Evolutionary conservation across 2,329 filamentous ascomycete genomes (phyloP).

Genomic region (Dothideomycetes sp.): DNA sequence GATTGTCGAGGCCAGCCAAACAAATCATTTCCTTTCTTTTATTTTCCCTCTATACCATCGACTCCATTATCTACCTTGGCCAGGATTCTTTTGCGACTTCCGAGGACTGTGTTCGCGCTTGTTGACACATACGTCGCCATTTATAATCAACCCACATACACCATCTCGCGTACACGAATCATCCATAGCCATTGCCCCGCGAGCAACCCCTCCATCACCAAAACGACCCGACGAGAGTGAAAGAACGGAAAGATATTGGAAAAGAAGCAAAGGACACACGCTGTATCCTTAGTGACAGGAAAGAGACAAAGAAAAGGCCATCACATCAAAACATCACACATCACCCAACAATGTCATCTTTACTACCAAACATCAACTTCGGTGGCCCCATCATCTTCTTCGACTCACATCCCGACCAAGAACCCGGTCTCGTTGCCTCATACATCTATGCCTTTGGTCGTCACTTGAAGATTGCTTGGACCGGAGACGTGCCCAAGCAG

Average conservation of each 20-base stretch:
- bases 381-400: constrained; percentile 16
- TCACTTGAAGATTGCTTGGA: constrained; percentile 16
- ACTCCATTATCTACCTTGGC: too few species aligned
- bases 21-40: constrained; percentile 12
- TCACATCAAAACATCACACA: neutral
- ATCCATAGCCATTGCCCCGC: too few species aligned
- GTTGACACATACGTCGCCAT: too few species aligned
- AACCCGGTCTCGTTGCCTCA: constrained; percentile 11
- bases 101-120: too few species aligned
- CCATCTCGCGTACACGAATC: too few species aligned
- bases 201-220: too few species aligned
- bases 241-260: neutral
- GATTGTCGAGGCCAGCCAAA: constrained; percentile 10
- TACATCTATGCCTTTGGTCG: constrained; percentile 9
- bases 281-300: too few species aligned
- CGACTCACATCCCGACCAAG: constrained; percentile 17
- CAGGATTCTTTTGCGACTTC: too few species aligned
- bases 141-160: neutral
- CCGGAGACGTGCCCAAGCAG: constrained; percentile 13
- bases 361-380: constrained; percentile 11
- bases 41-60: too few species aligned
- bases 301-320: neutral
- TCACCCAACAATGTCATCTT: neutral
- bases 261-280: too few species aligned
- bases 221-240: neutral